Evolutionary conservation across 495 filamentous ascomycete species (phyloP).

Genomic region (Hypoxylon trugodes): DNA sequence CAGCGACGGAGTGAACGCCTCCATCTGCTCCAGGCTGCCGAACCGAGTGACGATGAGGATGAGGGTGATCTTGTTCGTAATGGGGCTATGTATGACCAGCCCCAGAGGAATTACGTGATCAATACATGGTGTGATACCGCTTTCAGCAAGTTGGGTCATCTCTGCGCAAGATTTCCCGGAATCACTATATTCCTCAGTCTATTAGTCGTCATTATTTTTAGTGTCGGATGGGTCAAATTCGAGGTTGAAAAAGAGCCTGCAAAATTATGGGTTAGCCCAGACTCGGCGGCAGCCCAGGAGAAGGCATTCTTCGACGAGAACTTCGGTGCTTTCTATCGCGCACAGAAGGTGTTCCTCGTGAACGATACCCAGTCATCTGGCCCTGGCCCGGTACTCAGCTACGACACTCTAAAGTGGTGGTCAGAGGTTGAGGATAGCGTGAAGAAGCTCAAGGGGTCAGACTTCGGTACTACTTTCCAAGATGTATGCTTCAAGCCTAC

Average conservation of each 20-base stretch:
- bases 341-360: constrained; percentile 91
- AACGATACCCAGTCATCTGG: constrained; percentile 76
- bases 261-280: constrained; percentile 92
- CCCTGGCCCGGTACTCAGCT: constrained; percentile 79
- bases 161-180: constrained; percentile 81
- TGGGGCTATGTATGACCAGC: constrained; percentile 72
- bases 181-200: constrained; percentile 80
- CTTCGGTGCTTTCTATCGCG: constrained; percentile 95
- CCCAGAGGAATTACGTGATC: constrained; percentile 75
- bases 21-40: constrained; percentile 83
- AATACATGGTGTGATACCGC: constrained; percentile 80
- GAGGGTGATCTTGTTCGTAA: constrained; percentile 80
- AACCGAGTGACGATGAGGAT: constrained; percentile 89
- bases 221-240: constrained; percentile 87
- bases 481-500: constrained; percentile 96
- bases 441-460: constrained; percentile 69
- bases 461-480: constrained; percentile 70
- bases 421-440: constrained; percentile 85
- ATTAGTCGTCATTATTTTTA: constrained; percentile 75
- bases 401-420: constrained; percentile 93
- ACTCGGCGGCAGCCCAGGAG: constrained; percentile 87
- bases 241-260: constrained; percentile 88
- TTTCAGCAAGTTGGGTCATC: constrained; percentile 83
- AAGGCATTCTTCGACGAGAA: constrained; percentile 94
- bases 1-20: constrained; percentile 80